Percentiles rank a stretch among this genome's conserved stretches.
Evolutionary conservation across 208 protist species (phyloP).

Genomic region (Trypanosoma boissoni): DNA sequence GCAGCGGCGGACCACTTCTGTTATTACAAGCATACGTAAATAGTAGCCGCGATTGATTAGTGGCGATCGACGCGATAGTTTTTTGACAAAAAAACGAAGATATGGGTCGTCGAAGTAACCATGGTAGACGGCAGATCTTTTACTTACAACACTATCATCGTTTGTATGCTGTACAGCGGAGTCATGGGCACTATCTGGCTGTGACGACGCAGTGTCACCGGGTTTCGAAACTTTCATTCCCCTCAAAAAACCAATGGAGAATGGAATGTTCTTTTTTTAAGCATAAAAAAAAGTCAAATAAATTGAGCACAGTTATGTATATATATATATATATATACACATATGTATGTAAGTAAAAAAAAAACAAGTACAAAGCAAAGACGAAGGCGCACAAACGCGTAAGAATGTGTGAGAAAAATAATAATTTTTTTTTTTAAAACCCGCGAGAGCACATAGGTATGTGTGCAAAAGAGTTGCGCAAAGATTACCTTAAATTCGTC

Average conservation of each 20-base stretch:
- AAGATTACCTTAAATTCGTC: too few relatives aligned
- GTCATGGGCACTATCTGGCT: conserved; percentile 45
- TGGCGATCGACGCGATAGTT: conserved; percentile 72
- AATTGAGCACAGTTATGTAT: too few relatives aligned
- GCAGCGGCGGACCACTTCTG: conserved; percentile 49
- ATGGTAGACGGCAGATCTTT: conserved; percentile 77
- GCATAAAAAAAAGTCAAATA: too few relatives aligned
- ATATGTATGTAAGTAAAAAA: neutral
- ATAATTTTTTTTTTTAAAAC: too few relatives aligned
- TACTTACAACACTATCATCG: conserved; percentile 89
- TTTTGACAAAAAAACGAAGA: conserved; percentile 80
- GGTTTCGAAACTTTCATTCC: conserved; percentile 37
- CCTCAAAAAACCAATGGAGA: conserved; percentile 11
- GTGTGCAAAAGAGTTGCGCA: too few relatives aligned
- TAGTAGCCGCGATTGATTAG: conserved; percentile 91
- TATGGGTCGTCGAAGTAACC: conserved; percentile 76
- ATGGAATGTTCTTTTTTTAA: too few relatives aligned
- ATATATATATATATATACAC: neutral
- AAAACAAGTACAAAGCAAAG: too few relatives aligned
- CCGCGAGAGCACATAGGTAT: too few relatives aligned
- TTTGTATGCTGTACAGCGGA: conserved; percentile 87
- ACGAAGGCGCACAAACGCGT: too few relatives aligned
- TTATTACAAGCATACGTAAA: conserved; percentile 81
- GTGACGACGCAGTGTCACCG: conserved; percentile 4
- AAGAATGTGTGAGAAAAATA: too few relatives aligned